Conservation (phyloP, 2,329 filamentous ascomycete genomes). For the Penicillium sp. region DNA sequence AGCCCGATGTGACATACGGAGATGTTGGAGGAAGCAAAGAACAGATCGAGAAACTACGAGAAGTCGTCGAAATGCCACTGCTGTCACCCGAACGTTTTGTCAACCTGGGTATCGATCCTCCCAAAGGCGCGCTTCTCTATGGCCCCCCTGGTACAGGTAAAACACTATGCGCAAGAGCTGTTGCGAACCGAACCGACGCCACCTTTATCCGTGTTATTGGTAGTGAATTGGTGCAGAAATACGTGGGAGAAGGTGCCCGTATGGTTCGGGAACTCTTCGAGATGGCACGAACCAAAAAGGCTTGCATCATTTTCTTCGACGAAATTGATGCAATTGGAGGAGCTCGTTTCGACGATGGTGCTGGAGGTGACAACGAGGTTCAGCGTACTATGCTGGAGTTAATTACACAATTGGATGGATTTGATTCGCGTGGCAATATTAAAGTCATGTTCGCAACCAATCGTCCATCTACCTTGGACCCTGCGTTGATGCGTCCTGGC, state of each 20-base stretch:
- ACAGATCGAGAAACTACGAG: slow-evolving; percentile 97
- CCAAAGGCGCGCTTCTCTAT: slow-evolving; percentile 94
- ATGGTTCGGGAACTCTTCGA: slow-evolving; percentile 99
- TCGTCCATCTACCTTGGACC: slow-evolving; percentile 89
- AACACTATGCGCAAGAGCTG: slow-evolving; percentile 93
- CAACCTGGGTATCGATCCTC: slow-evolving; percentile 96
- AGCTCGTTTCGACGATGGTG: slow-evolving; percentile 93
- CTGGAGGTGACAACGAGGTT: slow-evolving; percentile 95
- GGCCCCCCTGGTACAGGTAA: slow-evolving; percentile 98
- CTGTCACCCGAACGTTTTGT: slow-evolving; percentile 96
- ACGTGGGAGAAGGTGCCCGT: slow-evolving; percentile 93
- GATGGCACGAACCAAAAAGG: slow-evolving; percentile 99
- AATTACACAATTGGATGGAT: slow-evolving; percentile 94
- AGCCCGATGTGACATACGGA: slow-evolving; percentile 97
- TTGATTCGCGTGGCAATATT: slow-evolving; percentile 95
- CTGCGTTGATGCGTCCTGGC: slow-evolving; percentile 93
- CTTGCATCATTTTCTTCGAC: slow-evolving; percentile 99
- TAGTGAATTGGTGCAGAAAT: slow-evolving; percentile 96
- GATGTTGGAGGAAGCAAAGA: slow-evolving; percentile 99
- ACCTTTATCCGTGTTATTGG: slow-evolving; percentile 99
- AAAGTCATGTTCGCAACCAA: slow-evolving; percentile 99
- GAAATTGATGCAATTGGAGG: slow-evolving; percentile 96
- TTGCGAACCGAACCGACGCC: slow-evolving; percentile 95
- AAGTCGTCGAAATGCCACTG: slow-evolving; percentile 97
- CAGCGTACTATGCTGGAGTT: slow-evolving; percentile 97